Conservation (phyloP, 1,284 basidiomycete genomes). For the Schizophyllum amplum region DNA sequence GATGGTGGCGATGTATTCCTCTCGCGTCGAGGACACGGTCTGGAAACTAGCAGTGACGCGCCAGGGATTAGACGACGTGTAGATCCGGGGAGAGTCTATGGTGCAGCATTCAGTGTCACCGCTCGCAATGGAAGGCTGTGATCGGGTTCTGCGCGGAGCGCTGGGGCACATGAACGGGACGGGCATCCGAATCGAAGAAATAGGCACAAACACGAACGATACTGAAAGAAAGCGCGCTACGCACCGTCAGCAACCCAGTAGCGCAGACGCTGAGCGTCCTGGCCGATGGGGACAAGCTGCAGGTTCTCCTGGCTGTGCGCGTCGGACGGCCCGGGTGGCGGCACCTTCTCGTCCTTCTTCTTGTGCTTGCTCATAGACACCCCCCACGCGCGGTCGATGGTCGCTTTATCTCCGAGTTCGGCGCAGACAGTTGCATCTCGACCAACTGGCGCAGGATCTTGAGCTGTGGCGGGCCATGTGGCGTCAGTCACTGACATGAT, state of each 20-base stretch:
- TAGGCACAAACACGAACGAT: constrained; percentile 54
- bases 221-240: constrained; percentile 42
- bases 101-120: constrained; percentile 19
- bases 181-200: too few species aligned
- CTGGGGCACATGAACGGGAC: constrained; percentile 22
- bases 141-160: constrained; percentile 16
- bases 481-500: not conserved
- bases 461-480: constrained; percentile 39
- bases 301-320: constrained; percentile 55
- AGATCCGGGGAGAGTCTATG: constrained; percentile 71
- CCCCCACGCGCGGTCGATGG: constrained; percentile 77
- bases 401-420: constrained; percentile 52
- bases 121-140: constrained; percentile 13
- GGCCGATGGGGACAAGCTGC: constrained; percentile 60
- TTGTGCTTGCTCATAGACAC: constrained; percentile 74
- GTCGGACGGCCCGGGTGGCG: constrained; percentile 47
- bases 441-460: constrained; percentile 72
- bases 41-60: constrained; percentile 70
- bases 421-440: constrained; percentile 64
- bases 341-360: constrained; percentile 53
- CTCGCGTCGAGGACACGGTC: constrained; percentile 56
- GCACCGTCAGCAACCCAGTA: constrained; percentile 79
- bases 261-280: constrained; percentile 62
- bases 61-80: constrained; percentile 78
- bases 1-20: constrained; percentile 58